A percentile compares a stretch with the other conserved stretches of the same genome.
These are phyloP conservation scores for Pythium scleroteichum DNA, from an alignment of 352 stramenopile genomes.

Conservation along the genomic window DNA sequence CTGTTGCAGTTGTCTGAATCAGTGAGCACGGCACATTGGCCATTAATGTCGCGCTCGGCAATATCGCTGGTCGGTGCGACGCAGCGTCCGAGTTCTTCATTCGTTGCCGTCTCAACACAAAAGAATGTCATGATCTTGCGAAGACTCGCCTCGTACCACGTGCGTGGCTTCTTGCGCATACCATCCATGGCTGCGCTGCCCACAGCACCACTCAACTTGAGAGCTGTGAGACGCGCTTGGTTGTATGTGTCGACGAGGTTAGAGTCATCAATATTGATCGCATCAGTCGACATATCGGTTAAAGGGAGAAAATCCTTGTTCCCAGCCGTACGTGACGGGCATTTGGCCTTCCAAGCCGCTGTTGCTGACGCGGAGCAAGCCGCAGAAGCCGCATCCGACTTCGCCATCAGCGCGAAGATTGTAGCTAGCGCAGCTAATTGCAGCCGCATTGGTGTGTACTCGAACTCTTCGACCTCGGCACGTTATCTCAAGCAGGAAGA, in stretches of 20 bases:
- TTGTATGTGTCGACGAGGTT: conserved; percentile 64
- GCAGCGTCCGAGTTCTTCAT: conserved; percentile 57
- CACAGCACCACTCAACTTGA: conserved; percentile 58
- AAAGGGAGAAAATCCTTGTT: conserved; percentile 66
- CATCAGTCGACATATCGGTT: conserved; percentile 43
- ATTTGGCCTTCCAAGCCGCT: conserved; percentile 60
- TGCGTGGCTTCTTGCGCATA: conserved; percentile 65
- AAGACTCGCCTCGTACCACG: conserved; percentile 73
- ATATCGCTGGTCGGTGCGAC: conserved; percentile 45
- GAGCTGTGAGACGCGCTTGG: conserved; percentile 62
- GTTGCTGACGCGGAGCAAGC: conserved; percentile 59
- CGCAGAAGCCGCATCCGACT: conserved; percentile 11
- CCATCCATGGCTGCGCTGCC: conserved; percentile 68
- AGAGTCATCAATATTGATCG: conserved; percentile 67
- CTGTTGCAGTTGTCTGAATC: conserved; percentile 52
- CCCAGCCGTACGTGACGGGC: conserved; percentile 42
- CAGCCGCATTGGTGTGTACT: conserved; percentile 1
- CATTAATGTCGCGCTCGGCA: conserved; percentile 51
- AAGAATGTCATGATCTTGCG: conserved; percentile 70
- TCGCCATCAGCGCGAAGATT: conserved; percentile 5
- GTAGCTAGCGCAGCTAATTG: conserved; percentile 4
- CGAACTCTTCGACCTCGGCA: background rate
- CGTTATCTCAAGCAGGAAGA: background rate
- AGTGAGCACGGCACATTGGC: conserved; percentile 54
- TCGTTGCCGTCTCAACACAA: conserved; percentile 53